These are phyloP conservation scores for Ophiobolus disseminans DNA, from an alignment of 2,329 filamentous ascomycete species.

Conservation along the genomic window DNA sequence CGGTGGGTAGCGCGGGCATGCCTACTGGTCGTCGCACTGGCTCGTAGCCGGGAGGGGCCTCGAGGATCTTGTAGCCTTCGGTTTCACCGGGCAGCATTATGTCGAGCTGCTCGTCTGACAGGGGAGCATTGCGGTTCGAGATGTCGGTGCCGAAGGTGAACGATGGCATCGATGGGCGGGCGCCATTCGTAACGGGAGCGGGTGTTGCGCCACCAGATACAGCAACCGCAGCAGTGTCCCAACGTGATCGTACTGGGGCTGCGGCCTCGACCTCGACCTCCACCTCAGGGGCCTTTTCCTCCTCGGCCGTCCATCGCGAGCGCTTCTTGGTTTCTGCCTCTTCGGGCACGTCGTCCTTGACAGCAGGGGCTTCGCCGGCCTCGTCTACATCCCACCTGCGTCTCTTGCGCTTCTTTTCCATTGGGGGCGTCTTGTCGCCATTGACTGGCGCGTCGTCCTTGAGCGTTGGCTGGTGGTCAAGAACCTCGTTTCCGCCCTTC, in stretches of 20 bases:
- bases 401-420: constrained; percentile 70
- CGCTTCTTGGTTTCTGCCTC: constrained; percentile 55
- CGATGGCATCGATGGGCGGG: constrained; percentile 54
- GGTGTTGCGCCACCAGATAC: constrained; percentile 31
- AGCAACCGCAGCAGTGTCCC: constrained; percentile 43
- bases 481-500: constrained; percentile 64
- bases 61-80: constrained; percentile 90
- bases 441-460: constrained; percentile 74
- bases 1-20: constrained; percentile 76
- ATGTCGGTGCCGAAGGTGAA: constrained; percentile 80
- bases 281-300: constrained; percentile 64
- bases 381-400: constrained; percentile 89
- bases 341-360: constrained; percentile 26
- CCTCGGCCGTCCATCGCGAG: constrained; percentile 71
- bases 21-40: constrained; percentile 75
- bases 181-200: constrained; percentile 32
- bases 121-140: constrained; percentile 75
- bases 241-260: constrained; percentile 42
- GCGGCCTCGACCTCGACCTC: too few relatives aligned
- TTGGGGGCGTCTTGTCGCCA: constrained; percentile 72
- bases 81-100: constrained; percentile 85
- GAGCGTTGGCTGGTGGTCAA: constrained; percentile 76
- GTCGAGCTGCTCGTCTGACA: constrained; percentile 95
- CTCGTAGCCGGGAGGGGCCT: constrained; percentile 89
- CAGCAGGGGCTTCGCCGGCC: constrained; percentile 47